Evolutionary conservation across 371 early-diverging fungal genomes (phyloP), one percentile per base, ranked within the genome.

Genomic region (Umbelopsis sp.): DNA sequence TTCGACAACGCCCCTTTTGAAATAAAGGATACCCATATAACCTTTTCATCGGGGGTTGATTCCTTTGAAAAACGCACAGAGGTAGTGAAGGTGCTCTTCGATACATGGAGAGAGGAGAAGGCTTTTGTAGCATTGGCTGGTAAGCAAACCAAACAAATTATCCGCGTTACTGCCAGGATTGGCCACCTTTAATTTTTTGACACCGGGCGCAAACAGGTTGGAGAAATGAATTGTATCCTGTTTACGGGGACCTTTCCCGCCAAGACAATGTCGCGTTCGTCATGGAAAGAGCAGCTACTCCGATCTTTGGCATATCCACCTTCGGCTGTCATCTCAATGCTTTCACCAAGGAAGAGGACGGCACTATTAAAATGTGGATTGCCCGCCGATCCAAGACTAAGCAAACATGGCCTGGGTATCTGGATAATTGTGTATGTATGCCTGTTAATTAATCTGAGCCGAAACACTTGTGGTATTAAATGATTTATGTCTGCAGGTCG

Each of bases 291-390:
- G 91, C 93, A 0, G 93, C 93, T 0, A 83, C 92, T 6, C 89
- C 87, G 0, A 67, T 89, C n/a, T 90, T 95, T 79, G 95, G 94
- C 6, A 78, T 95, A 0, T 84, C 87, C 18, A 90, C 93, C 1
- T 93, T 86, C 71, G 94, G 94, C 24, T 89, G 89, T 20, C 96
- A 97, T 75, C 46, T 97, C 50, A 97, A 94, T 76, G 95, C 89
- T 0, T 94, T 82, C 75, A 80, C 82, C 3, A 74, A 72, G 18
- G 65, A 69, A 0, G 51, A 74, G 0, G 72, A 70, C 8, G 89
- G 88, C 0, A 63, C 74, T 0, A 71, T 91, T 7, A 80, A 87
- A 11, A 87, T 97, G 90, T 97, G 98, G 97, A 83, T 96, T 10
- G 97, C 93, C 3, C 79, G 86, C 71, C 86, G 97, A 11, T 84